These are phyloP conservation scores for Aschersonia sp. DNA, from an alignment of 2,329 filamentous ascomycete genomes.

Conservation along the genomic window DNA sequence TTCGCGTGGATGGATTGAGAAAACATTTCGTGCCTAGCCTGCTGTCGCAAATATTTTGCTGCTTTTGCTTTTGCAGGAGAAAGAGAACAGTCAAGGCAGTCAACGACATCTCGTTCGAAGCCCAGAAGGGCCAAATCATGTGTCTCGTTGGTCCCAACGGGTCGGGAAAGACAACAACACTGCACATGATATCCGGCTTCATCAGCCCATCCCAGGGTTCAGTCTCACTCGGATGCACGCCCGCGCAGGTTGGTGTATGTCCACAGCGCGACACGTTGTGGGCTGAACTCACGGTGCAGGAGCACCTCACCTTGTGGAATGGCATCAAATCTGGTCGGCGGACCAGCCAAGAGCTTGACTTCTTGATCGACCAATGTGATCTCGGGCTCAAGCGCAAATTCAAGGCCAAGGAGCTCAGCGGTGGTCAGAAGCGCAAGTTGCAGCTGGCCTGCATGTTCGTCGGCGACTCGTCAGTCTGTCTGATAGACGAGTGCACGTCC, in stretches of 20 bases:
- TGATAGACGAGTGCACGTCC: conserved; percentile 56
- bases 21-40: conserved; percentile 15
- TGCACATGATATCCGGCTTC: conserved; percentile 53
- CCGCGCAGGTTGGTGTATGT: conserved; percentile 36
- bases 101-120: conserved; percentile 42
- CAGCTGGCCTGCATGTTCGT: conserved; percentile 61
- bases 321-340: conserved; percentile 33
- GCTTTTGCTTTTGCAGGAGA: conserved; percentile 15
- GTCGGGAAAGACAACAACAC: conserved; percentile 55
- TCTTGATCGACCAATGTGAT: conserved; percentile 43
- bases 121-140: conserved; percentile 46
- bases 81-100: conserved; percentile 35
- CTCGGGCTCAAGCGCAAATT: conserved; percentile 41
- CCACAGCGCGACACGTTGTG: conserved; percentile 57
- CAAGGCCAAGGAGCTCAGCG: conserved; percentile 42
- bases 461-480: conserved; percentile 50
- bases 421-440: conserved; percentile 56
- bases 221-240: conserved; percentile 39
- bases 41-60: conserved; percentile 12
- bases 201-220: conserved; percentile 43
- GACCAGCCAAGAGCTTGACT: conserved; percentile 31
- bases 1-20: conserved; percentile 10
- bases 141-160: conserved; percentile 57
- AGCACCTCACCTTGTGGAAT: conserved; percentile 51
- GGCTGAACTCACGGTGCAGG: conserved; percentile 48